These are phyloP conservation scores for Mycena olivaceomarginata DNA, from an alignment of 768 basidiomycete genomes.

Conservation along the genomic window DNA sequence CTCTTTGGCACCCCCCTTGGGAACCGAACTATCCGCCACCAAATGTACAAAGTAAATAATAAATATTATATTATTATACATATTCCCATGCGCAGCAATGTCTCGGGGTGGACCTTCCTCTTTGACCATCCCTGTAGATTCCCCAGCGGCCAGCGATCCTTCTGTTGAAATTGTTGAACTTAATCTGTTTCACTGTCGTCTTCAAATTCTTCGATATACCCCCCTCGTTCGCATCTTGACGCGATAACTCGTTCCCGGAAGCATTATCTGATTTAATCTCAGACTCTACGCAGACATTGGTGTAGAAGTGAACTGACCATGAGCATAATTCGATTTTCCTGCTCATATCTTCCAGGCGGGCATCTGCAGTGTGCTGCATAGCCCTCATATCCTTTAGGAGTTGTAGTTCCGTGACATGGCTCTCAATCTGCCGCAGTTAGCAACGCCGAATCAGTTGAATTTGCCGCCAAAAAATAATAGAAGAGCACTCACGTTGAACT, in stretches of 20 bases:
- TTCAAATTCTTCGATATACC: conserved; percentile 17
- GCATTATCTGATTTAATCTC: conserved; percentile 22
- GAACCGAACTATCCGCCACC: no score
- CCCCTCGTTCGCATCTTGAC: neutral
- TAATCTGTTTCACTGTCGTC: neutral
- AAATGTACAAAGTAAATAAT: no score
- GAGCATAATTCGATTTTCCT: conserved; percentile 15
- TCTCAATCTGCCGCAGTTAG: conserved; percentile 13
- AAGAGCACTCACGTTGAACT: conserved; percentile 12
- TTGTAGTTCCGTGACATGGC: conserved; percentile 23
- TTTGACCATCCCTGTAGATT: conserved; percentile 4
- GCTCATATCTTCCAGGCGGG: conserved; percentile 14
- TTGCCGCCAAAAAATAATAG: neutral
- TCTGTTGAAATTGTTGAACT: neutral
- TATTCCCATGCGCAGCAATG: neutral
- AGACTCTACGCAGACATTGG: conserved; percentile 2
- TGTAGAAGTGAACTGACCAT: conserved; percentile 16
- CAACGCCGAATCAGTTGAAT: conserved; percentile 4
- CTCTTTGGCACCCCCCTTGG: no score
- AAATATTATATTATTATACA: no score
- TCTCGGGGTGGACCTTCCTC: neutral
- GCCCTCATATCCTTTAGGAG: conserved; percentile 17
- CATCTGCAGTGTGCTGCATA: conserved; percentile 18
- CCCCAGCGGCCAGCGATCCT: neutral
- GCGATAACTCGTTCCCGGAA: conserved; percentile 11